A percentile compares a stretch with the other conserved stretches of the same genome.
These are phyloP conservation scores for Debaryomyces tyrocola DNA, from an alignment of 805 yeast species.

Conservation along the genomic window DNA sequence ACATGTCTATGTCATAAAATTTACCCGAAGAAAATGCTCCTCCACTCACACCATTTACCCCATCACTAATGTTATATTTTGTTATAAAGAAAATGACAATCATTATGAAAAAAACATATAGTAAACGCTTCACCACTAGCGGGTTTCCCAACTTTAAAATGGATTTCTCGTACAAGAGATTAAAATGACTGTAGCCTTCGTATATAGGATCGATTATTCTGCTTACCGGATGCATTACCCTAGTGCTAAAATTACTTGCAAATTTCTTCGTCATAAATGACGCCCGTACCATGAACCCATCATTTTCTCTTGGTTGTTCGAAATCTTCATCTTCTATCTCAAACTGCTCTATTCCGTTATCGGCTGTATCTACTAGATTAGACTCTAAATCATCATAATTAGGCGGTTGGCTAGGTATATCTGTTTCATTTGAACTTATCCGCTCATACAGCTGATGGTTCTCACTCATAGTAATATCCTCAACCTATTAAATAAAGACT, in stretches of 20 bases:
- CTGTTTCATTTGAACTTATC: neutral
- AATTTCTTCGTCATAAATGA: conserved; percentile 33
- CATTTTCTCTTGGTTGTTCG: conserved; percentile 16
- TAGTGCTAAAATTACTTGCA: conserved; percentile 35
- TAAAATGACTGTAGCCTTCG: conserved; percentile 44
- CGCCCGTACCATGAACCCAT: conserved; percentile 34
- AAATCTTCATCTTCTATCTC: conserved; percentile 35
- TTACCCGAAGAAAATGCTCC: conserved; percentile 51
- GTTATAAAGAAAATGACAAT: conserved; percentile 56
- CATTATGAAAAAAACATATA: conserved; percentile 70
- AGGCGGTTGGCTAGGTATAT: conserved; percentile 15
- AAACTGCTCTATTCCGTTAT: conserved; percentile 28
- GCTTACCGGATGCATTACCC: conserved; percentile 43
- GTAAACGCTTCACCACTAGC: conserved; percentile 70
- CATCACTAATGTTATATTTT: conserved; percentile 49
- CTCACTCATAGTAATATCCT: neutral
- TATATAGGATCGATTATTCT: conserved; percentile 52
- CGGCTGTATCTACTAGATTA: neutral
- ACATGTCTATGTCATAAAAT: conserved; percentile 58
- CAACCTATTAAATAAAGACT: too few species aligned
- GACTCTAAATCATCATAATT: conserved; percentile 11
- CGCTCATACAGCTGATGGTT: conserved; percentile 2
- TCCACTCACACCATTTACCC: conserved; percentile 38
- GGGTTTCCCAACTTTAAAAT: conserved; percentile 81
- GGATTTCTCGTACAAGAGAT: conserved; percentile 52